Evolutionary conservation across 306 rosid genomes (phyloP).

Genomic region (Citrullus colocynthis): DNA sequence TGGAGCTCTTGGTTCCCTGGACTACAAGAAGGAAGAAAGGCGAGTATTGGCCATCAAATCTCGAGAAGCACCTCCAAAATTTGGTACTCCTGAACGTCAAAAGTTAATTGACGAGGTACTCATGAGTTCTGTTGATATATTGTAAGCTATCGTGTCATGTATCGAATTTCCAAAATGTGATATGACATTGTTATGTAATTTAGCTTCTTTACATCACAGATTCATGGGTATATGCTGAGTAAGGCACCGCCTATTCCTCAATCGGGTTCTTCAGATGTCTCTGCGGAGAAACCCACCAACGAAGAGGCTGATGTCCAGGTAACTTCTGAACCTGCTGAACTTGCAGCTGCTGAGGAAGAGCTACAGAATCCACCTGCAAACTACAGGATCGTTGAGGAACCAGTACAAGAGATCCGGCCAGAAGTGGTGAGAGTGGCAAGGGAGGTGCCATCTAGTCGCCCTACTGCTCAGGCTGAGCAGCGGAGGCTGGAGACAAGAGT

Average conservation of each 20-base stretch:
- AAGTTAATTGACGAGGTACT: slow-evolving; percentile 57
- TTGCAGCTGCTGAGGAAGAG: slow-evolving; percentile 21
- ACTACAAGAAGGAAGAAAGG: slow-evolving; percentile 88
- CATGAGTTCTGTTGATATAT: background rate
- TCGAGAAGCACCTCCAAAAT: slow-evolving; percentile 64
- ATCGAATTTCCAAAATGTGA: background rate
- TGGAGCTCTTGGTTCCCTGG: slow-evolving; percentile 89
- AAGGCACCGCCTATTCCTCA: slow-evolving; percentile 64
- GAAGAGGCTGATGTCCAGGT: slow-evolving; percentile 27
- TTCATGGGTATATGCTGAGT: slow-evolving; percentile 77
- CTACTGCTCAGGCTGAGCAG: slow-evolving; percentile 23
- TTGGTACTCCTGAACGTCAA: slow-evolving; percentile 76
- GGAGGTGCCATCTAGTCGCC: slow-evolving; percentile 24
- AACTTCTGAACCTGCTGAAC: slow-evolving; percentile 24
- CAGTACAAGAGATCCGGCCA: slow-evolving; percentile 18
- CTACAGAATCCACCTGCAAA: slow-evolving; percentile 18
- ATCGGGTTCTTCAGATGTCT: slow-evolving; percentile 23
- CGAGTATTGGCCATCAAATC: slow-evolving; percentile 70
- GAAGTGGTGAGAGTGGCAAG: slow-evolving; percentile 21
- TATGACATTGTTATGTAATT: background rate
- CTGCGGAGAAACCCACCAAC: slow-evolving; percentile 29
- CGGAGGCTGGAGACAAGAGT: slow-evolving; percentile 33
- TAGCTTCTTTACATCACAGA: slow-evolving; percentile 23
- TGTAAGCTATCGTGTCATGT: background rate
- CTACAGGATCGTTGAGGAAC: slow-evolving; percentile 35